Conservation (phyloP, 768 basidiomycete species). For the Favolaschia claudopus region DNA sequence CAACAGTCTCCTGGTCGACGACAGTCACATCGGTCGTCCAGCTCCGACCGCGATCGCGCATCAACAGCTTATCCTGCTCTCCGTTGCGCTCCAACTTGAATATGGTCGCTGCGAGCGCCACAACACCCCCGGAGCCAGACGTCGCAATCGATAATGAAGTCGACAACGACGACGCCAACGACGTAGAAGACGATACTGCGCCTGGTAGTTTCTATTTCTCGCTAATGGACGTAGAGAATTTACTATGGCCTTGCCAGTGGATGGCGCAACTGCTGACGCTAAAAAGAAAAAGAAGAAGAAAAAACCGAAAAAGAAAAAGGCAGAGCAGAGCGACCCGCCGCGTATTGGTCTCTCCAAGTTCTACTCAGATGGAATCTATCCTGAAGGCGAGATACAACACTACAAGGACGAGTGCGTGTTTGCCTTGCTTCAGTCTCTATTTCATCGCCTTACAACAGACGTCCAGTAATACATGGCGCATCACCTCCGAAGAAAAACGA, state of each 20-base stretch:
- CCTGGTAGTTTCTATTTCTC: constrained; percentile 14
- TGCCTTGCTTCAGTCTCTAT: neutral
- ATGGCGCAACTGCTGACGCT: constrained; percentile 51
- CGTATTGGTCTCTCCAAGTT: constrained; percentile 88
- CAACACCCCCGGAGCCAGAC: constrained; percentile 1
- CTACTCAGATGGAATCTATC: constrained; percentile 86
- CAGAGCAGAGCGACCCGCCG: constrained; percentile 90
- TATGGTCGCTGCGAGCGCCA: neutral
- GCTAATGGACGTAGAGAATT: constrained; percentile 2
- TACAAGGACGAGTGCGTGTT: constrained; percentile 89
- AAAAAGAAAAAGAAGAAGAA: constrained; percentile 96
- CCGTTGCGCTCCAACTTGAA: neutral
- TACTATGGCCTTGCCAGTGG: constrained; percentile 25
- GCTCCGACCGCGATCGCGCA: constrained; percentile 1
- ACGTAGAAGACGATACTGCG: constrained; percentile 26
- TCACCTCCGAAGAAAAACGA: constrained; percentile 90
- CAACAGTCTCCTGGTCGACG: neutral
- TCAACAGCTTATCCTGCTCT: neutral
- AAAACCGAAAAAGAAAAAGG: constrained; percentile 87
- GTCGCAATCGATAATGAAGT: constrained; percentile 7
- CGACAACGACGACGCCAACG: constrained; percentile 16
- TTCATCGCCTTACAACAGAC: neutral
- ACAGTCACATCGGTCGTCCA: neutral
- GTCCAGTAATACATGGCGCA: constrained; percentile 85
- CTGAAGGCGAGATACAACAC: constrained; percentile 89